Evolutionary conservation across 441 rosid species (phyloP), one percentile per base, ranked within the genome.

Genomic region (Melastoma candidum): DNA sequence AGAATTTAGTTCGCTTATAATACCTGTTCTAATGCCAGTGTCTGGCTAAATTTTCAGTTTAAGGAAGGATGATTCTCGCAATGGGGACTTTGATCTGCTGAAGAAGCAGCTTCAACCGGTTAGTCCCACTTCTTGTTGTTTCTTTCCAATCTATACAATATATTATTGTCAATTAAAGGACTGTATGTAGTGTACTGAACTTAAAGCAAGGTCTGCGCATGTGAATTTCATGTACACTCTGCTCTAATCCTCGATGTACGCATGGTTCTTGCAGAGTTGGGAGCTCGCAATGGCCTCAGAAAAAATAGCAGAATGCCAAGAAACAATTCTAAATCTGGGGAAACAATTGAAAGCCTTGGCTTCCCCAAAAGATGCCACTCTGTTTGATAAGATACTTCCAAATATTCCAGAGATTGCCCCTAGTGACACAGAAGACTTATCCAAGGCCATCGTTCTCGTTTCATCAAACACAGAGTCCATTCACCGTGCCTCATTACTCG

Each of bases 281-380:
- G 97, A 84, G 78, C 83, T 86, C 68, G 72, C 85, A 45, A 83
- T 90, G 54, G 99, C 97, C 68, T 84, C 99, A 43, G 84, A 81
- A 50, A 93, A 86, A 76, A 67, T 93, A 64, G 97, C 95, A 0
- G 96, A 93, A 71, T 93, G 96, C 73, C 97, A 87, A 69, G 97
- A 86, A 58, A 84, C 96, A 8, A 93, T 93, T 50, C 68, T 81
- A 53, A 76, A 80, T 72, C 71, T 93, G 1, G 97, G 96, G 49
- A 89, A 82, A 64, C 97, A 93, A 69, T 67, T 89, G 25, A 84
- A 79, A 72, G 87, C 87, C 41, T 65, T 93, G 73, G 77, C 93
- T 54, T 55, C 80, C 43, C 80, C 95, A 7, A 75, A 63, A 47
- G 85, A 86, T 36, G 41, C 41, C 7, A 36, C 41, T 36, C 56